A percentile compares a stretch with the other conserved stretches of the same genome.
phyloP scores from a whole-genome alignment of 345 rosid genomes.

The Arabidopsis suecica region DNA sequence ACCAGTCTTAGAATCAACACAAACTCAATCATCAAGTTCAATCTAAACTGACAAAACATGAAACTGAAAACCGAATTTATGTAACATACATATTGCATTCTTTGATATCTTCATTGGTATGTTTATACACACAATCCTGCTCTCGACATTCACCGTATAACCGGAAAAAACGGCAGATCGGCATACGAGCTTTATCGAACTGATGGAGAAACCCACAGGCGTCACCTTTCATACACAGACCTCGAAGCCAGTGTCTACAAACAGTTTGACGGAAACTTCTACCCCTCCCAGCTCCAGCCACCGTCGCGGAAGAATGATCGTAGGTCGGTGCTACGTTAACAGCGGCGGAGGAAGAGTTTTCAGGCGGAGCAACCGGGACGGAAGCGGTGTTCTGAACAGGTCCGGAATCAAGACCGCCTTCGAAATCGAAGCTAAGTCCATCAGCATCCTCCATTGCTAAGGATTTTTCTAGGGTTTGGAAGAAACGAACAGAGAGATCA shows the following conservation, averaged over 20 bases:
- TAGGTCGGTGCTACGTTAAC: constrained; percentile 31
- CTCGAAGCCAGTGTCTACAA: constrained; percentile 98
- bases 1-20: constrained; percentile 4
- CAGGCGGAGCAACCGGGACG: constrained; percentile 59
- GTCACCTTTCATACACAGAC: constrained; percentile 99
- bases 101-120: constrained; percentile 95
- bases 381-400: constrained; percentile 61
- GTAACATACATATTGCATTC: constrained; percentile 92
- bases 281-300: constrained; percentile 56
- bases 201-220: constrained; percentile 98
- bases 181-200: constrained; percentile 98
- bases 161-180: constrained; percentile 89
- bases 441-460: constrained; percentile 75
- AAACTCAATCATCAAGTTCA: background rate
- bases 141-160: constrained; percentile 95
- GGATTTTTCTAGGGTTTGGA: constrained; percentile 22
- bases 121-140: constrained; percentile 97
- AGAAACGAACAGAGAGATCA: background rate
- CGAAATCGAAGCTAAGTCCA: constrained; percentile 97
- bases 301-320: constrained; percentile 35
- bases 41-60: too few species aligned
- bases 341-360: constrained; percentile 49
- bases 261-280: constrained; percentile 98
- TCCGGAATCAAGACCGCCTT: constrained; percentile 89
- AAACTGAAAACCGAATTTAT: too few species aligned